These are phyloP conservation scores for Aspergillus pseudoviridinutans DNA, from an alignment of 2,329 filamentous ascomycete genomes.

Conservation along the genomic window DNA sequence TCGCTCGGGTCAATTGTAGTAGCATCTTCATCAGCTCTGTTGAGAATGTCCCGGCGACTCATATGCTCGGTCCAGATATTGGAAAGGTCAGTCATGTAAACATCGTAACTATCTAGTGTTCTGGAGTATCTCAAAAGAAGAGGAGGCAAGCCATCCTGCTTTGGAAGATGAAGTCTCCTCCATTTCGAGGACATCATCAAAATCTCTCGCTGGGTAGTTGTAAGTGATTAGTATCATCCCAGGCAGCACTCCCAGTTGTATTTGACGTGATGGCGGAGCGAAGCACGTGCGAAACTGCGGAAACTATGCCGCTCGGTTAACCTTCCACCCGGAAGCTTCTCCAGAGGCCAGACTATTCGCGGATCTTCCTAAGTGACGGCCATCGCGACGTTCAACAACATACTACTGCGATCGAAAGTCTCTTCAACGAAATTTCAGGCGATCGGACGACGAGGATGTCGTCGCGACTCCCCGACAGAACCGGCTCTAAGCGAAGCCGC, in stretches of 20 bases:
- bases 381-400: conserved; percentile 9
- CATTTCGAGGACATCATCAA: conserved; percentile 32
- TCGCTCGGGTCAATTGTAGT: conserved; percentile 60
- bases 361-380: not conserved
- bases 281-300: conserved; percentile 15
- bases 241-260: conserved; percentile 8
- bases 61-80: conserved; percentile 55
- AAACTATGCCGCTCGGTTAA: conserved; percentile 22
- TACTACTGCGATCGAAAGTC: not conserved
- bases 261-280: not conserved
- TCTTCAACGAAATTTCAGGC: not conserved
- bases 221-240: not conserved
- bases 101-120: conserved; percentile 42
- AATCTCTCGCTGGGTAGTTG: not conserved
- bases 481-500: conserved; percentile 37
- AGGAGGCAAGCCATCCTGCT: conserved; percentile 25
- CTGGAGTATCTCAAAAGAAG: conserved; percentile 38
- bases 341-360: conserved; percentile 9
- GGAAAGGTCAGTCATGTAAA: conserved; percentile 56
- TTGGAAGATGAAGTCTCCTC: conserved; percentile 30
- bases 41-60: conserved; percentile 43
- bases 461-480: conserved; percentile 26
- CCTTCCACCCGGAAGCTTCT: conserved; percentile 14
- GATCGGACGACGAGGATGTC: conserved; percentile 24
- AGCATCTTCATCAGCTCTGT: conserved; percentile 45